Evolutionary conservation across 2,329 filamentous ascomycete species (phyloP), one percentile per base, ranked within the genome.

Genomic region (Mariannaea elegans): DNA sequence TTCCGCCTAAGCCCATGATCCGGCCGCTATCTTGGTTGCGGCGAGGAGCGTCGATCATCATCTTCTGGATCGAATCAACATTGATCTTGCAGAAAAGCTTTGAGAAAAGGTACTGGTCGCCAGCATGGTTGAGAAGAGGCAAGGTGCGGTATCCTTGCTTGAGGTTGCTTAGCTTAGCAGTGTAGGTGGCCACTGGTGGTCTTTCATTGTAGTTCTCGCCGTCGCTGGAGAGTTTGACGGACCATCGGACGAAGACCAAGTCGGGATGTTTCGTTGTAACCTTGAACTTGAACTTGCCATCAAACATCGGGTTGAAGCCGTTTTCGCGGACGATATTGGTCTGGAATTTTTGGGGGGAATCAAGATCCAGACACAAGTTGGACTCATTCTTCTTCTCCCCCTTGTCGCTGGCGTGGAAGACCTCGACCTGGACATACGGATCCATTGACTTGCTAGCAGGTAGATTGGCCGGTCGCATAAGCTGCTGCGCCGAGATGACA

Each of bases 241-340:
- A 94, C 87, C 93, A 97, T 44, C 93, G 91, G 51, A 99, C 89
- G 76, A 98, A 98, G 58, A 98, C 90, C 27, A 99, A 83, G 69
- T 95, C 93, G 0, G 94, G 94, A 72, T 94, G 94, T 73, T 96
- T 96, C n/a, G 95, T 98, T 46, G 93, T 93, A 21, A 97, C 83
- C 56, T 88, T 89, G 76, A 97, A 90, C 62, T 87, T 87, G 77
- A 94, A 91, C 58, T 86, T 85, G 67, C 92, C 88, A 68, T 94
- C 87, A 76, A 97, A 99, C 55, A 89, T 83, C 1, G 95, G 95
- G 74, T 97, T 97, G 79, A 97, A 98, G 21, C 94, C 94, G 73
- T 99, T 98, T 75, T 92, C 91, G 61, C 86, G 87, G 27, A 94
- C 87, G 53, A 97, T 90, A 63, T 87, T 86, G 2, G 95, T 98